These are phyloP conservation scores for Cucumis cinereus DNA, from an alignment of 306 rosid species.

Conservation along the genomic window DNA sequence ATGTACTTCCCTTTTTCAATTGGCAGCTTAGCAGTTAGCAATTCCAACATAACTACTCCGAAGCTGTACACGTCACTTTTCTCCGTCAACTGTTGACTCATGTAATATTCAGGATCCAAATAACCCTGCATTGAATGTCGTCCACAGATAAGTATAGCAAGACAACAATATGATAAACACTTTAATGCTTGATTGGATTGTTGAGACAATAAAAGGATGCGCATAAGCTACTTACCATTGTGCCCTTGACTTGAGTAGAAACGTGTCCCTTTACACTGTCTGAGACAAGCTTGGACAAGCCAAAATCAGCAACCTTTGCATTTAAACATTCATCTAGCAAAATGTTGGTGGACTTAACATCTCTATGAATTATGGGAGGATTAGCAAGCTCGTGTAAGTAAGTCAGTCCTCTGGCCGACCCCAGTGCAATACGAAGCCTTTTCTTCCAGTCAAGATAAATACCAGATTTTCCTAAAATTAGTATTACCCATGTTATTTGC, in stretches of 20 bases:
- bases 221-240: conserved; percentile 43
- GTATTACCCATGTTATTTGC: background rate
- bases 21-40: conserved; percentile 74
- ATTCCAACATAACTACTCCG: conserved; percentile 84
- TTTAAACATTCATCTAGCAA: conserved; percentile 65
- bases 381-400: conserved; percentile 92
- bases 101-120: conserved; percentile 87
- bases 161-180: background rate
- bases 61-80: conserved; percentile 93
- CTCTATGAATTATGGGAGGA: conserved; percentile 96
- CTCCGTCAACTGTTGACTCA: conserved; percentile 78
- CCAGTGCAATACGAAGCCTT: conserved; percentile 85
- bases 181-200: background rate
- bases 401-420: conserved; percentile 92
- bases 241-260: conserved; percentile 93
- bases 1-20: conserved; percentile 79
- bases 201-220: background rate
- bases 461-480: conserved; percentile 51
- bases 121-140: conserved; percentile 44
- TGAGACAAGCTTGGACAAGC: conserved; percentile 70
- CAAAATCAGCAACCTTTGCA: conserved; percentile 95
- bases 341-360: conserved; percentile 74
- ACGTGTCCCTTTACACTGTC: conserved; percentile 79
- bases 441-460: conserved; percentile 91
- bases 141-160: background rate